Evolutionary conservation across 495 filamentous ascomycete genomes (phyloP), one percentile per base, ranked within the genome.

Genomic region (Melanomma pulvis-pyrius): DNA sequence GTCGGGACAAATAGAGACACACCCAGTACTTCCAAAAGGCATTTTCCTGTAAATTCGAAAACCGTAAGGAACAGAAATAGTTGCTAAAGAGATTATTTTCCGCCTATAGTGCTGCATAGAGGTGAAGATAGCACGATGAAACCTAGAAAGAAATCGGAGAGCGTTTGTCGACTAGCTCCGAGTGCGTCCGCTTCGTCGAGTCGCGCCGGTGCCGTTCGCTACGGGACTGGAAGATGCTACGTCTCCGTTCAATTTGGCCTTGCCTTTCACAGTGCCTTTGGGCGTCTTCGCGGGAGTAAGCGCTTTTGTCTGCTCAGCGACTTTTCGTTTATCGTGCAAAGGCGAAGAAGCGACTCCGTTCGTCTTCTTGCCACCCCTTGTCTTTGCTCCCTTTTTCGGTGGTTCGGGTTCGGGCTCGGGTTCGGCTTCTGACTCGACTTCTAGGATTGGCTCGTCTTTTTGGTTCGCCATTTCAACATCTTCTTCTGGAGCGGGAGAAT

Each of bases 361-460:
- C 17, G 34, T n/a, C 19, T 48, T 55, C 61, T 30, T 39, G 5
- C 22, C 49, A 9, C 29, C 53, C 21, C 32, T 57, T 11, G 5
- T 19, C 32, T 19, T 48, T 8, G 26, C 24, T 24, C 30, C 48
- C 26, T 53, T 51, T 28, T 34, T 53, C 17, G 59, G 59, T 29
- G 32, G 29, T n/a, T 63, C 65, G 1, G 59, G 51, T 68, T 52
- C 66, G 6, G 34, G 30, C 29, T 67, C 57, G 6, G 54, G 22
- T 41, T 60, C 57, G 59, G 46, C 22, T 73, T 64, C n/a, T 28
- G 34, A 26, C 3, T 68, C 65, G 15, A 28, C 22, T 32, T 57
- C 50, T n/a, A 41, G 41, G 57, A 41, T 50, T 25, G 22, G 32
- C 25, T 67, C 57, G n/a, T 60, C 56, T 63, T 50, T 22, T 73